Percentiles rank a stretch among this genome's conserved stretches.
These are phyloP conservation scores for Oxyria digyna DNA, from an alignment of 148 eudicot species.

Conservation along the genomic window DNA sequence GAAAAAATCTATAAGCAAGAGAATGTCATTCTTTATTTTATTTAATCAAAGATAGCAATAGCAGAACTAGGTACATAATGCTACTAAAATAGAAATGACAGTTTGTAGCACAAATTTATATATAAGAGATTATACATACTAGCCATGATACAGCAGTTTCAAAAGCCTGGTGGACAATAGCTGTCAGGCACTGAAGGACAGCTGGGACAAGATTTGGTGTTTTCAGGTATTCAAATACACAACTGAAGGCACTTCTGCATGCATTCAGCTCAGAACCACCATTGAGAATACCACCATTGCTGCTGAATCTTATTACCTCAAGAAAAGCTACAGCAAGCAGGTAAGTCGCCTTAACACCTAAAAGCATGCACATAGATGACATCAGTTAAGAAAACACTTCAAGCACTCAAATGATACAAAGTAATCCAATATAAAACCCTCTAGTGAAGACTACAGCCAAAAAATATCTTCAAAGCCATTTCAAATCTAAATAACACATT, in stretches of 20 bases:
- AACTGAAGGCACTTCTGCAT: slow-evolving; percentile 89
- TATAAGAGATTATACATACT: slow-evolving; percentile 29
- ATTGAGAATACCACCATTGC: slow-evolving; percentile 98
- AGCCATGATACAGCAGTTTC: slow-evolving; percentile 80
- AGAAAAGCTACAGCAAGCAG: slow-evolving; percentile 93
- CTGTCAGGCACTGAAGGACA: slow-evolving; percentile 87
- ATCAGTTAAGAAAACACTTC: background rate
- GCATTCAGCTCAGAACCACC: slow-evolving; percentile 46
- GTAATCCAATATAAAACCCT: background rate
- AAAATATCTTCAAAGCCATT: background rate
- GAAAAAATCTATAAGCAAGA: background rate
- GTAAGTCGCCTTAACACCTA: slow-evolving; percentile 99
- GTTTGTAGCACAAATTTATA: background rate
- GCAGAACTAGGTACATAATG: background rate
- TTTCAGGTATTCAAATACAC: slow-evolving; percentile 92
- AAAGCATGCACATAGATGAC: slow-evolving; percentile 7
- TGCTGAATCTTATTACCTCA: slow-evolving; percentile 92
- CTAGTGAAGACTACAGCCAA: background rate
- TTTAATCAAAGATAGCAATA: background rate
- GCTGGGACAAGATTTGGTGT: slow-evolving; percentile 93
- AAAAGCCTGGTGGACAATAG: slow-evolving; percentile 82
- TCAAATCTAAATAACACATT: background rate
- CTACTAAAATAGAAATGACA: background rate
- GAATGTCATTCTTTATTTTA: background rate
- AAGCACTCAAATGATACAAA: background rate